phyloP scores from a whole-genome alignment of 805 yeast genomes.

The Wickerhamia fluorescens region DNA sequence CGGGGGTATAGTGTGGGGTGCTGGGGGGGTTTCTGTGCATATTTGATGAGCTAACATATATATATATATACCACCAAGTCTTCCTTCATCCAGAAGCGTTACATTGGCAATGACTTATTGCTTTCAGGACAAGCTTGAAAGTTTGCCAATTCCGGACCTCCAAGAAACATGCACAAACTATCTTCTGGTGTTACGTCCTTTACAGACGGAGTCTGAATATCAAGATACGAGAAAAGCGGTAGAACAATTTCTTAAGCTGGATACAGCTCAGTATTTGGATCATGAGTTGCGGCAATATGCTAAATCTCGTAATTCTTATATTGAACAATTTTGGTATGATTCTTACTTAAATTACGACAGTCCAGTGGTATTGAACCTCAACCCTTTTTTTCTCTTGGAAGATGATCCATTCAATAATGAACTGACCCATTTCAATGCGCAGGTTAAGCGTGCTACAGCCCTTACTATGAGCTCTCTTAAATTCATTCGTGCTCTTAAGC shows the following conservation, averaged over 20 bases:
- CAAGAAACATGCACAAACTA: constrained; percentile 61
- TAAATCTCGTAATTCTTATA: constrained; percentile 64
- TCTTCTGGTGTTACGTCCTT: constrained; percentile 61
- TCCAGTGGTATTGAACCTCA: constrained; percentile 84
- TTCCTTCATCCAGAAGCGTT: too few relatives aligned
- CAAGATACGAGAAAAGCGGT: constrained; percentile 53
- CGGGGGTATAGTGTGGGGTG: too few relatives aligned
- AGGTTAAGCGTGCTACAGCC: constrained; percentile 75
- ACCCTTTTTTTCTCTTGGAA: constrained; percentile 84
- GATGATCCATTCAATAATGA: constrained; percentile 80
- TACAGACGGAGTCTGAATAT: constrained; percentile 75
- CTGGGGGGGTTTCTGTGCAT: too few relatives aligned
- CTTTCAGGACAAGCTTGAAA: constrained; percentile 50
- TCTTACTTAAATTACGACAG: constrained; percentile 81
- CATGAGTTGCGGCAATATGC: constrained; percentile 56
- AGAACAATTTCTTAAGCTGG: constrained; percentile 42
- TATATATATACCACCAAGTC: too few relatives aligned
- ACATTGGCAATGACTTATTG: constrained; percentile 52
- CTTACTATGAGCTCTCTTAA: constrained; percentile 70
- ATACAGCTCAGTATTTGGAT: constrained; percentile 53
- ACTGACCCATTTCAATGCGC: constrained; percentile 34
- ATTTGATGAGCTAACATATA: too few relatives aligned
- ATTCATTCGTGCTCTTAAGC: constrained; percentile 72
- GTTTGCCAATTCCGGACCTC: constrained; percentile 77
- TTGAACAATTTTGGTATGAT: constrained; percentile 94